Evolutionary conservation across 1,284 basidiomycete genomes (phyloP).

Genomic region (Paramarasmius palmivorus): DNA sequence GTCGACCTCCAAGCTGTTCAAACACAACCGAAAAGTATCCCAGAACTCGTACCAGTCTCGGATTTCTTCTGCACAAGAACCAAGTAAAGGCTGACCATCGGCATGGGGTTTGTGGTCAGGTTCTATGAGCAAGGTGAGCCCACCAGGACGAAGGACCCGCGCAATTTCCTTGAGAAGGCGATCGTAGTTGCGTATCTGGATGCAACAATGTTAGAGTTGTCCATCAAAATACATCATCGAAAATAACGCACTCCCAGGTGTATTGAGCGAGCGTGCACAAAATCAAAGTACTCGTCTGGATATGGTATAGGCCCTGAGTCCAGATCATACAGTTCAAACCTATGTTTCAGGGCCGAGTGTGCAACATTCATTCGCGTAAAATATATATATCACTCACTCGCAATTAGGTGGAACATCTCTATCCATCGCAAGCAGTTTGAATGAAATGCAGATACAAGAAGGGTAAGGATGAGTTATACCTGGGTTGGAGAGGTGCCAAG

Average conservation of each 20-base stretch:
- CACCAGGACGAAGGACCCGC: slow-evolving; percentile 67
- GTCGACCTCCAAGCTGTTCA: slow-evolving; percentile 53
- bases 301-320: slow-evolving; percentile 60
- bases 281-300: slow-evolving; percentile 58
- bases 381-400: slow-evolving; percentile 44
- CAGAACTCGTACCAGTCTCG: slow-evolving; percentile 63
- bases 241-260: slow-evolving; percentile 52
- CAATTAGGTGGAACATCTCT: slow-evolving; percentile 68
- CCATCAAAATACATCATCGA: slow-evolving; percentile 10
- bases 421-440: slow-evolving; percentile 15
- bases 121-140: slow-evolving; percentile 66
- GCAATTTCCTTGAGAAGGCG: slow-evolving; percentile 58
- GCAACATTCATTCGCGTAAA: background rate
- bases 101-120: slow-evolving; percentile 51
- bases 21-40: slow-evolving; percentile 56
- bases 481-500: slow-evolving; percentile 67
- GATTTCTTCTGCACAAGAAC: slow-evolving; percentile 31
- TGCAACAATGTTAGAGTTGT: slow-evolving; percentile 7
- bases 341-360: slow-evolving; percentile 25
- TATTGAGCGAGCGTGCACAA: slow-evolving; percentile 66
- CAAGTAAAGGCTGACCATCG: slow-evolving; percentile 27
- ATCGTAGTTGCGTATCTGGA: slow-evolving; percentile 60
- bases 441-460: slow-evolving; percentile 14
- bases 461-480: slow-evolving; percentile 39
- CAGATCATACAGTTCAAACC: slow-evolving; percentile 69